Conservation (phyloP, 257 asterid species). For the Datura wrightii region DNA sequence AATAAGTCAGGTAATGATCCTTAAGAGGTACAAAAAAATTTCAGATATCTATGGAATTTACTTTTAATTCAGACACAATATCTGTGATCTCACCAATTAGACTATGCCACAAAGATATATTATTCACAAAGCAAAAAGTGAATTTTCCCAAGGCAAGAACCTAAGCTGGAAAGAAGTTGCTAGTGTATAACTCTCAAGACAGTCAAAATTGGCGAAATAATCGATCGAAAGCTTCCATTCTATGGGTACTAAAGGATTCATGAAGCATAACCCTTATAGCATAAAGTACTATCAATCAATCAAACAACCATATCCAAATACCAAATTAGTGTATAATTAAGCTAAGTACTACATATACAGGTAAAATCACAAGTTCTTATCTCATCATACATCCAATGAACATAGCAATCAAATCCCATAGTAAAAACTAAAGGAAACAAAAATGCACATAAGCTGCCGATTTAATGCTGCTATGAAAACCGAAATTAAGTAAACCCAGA, state of each 20-base stretch:
- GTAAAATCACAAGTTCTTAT: background rate
- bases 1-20: background rate
- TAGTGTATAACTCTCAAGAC: background rate
- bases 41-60: background rate
- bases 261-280: background rate
- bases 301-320: background rate
- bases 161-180: background rate
- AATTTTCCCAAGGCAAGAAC: background rate
- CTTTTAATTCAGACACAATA: background rate
- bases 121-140: background rate
- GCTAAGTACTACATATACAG: background rate
- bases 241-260: background rate
- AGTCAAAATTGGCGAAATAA: constrained; percentile 4
- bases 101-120: too few relatives aligned
- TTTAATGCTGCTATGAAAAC: background rate
- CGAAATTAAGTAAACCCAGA: background rate
- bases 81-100: background rate
- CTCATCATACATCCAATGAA: background rate
- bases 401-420: background rate
- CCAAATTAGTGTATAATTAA: background rate
- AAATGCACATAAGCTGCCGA: background rate
- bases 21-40: background rate
- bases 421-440: background rate
- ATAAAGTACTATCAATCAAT: background rate
- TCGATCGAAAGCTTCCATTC: background rate